Conservation (phyloP, 2,329 filamentous ascomycete species). For the Fusarium irregulare region DNA sequence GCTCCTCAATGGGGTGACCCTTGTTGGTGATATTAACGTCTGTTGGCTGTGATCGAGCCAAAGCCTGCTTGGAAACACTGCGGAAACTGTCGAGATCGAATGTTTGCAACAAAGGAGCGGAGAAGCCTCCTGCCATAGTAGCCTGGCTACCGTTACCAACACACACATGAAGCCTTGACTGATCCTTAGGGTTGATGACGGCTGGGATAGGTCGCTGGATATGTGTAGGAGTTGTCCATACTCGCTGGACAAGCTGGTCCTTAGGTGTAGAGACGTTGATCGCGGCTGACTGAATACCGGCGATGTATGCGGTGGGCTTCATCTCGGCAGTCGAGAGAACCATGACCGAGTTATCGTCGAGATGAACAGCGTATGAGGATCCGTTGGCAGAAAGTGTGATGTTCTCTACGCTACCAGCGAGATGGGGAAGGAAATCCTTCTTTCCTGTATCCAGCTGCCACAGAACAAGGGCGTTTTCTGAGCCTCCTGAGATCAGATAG, state of each 20-base stretch:
- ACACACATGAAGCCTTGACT: slow-evolving; percentile 74
- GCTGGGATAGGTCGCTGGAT: slow-evolving; percentile 67
- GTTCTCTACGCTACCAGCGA: slow-evolving; percentile 85
- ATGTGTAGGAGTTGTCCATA: slow-evolving; percentile 59
- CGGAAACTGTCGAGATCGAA: slow-evolving; percentile 85
- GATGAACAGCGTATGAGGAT: slow-evolving; percentile 82
- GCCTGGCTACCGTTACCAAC: slow-evolving; percentile 72
- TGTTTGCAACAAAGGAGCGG: slow-evolving; percentile 77
- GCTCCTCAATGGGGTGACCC: slow-evolving; percentile 78
- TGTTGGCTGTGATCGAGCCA: slow-evolving; percentile 88
- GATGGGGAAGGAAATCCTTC: slow-evolving; percentile 87
- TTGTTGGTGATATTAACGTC: slow-evolving; percentile 80
- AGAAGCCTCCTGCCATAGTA: slow-evolving; percentile 63
- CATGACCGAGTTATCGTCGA: slow-evolving; percentile 94
- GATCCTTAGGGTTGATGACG: slow-evolving; percentile 69
- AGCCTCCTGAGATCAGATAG: slow-evolving; percentile 92
- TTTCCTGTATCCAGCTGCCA: slow-evolving; percentile 93
- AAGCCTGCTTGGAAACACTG: slow-evolving; percentile 85
- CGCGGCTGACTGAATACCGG: slow-evolving; percentile 78
- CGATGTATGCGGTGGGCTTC: slow-evolving; percentile 83
- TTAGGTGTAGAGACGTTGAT: slow-evolving; percentile 63
- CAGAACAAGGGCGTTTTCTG: slow-evolving; percentile 87
- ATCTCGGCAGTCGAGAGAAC: slow-evolving; percentile 90
- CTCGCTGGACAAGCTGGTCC: slow-evolving; percentile 64
- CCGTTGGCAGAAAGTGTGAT: slow-evolving; percentile 84